Conservation (phyloP, 2,329 filamentous ascomycete genomes). For the Metarhizium rileyi region DNA sequence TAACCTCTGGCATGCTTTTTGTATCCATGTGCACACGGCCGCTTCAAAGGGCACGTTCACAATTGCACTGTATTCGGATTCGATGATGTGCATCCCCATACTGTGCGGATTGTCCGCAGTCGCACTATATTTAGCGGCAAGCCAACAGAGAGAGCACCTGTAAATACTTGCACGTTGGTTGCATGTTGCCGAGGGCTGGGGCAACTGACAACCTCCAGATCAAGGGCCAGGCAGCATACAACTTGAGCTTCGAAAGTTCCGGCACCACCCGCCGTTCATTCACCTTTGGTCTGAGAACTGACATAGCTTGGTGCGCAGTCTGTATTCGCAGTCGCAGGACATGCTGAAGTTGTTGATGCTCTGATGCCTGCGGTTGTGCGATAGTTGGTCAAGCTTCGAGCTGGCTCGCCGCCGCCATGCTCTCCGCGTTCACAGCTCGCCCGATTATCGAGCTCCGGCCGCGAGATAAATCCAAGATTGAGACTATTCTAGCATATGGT, state of each 20-base stretch:
- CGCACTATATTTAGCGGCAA: not conserved
- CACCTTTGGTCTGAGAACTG: not conserved
- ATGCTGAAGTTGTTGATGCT: not conserved
- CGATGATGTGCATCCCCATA: not conserved
- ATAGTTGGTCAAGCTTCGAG: constrained; percentile 26
- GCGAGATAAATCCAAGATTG: constrained; percentile 94
- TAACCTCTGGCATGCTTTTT: too few species aligned
- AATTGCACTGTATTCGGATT: not conserved
- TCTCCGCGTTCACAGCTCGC: constrained; percentile 93
- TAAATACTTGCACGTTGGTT: constrained; percentile 19
- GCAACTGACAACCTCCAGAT: not conserved
- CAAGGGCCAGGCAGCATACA: not conserved
- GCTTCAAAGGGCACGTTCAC: too few species aligned
- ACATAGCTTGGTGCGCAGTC: not conserved
- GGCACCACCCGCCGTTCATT: not conserved
- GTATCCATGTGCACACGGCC: too few species aligned
- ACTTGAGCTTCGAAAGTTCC: not conserved
- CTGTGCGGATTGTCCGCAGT: not conserved
- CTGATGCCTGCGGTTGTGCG: constrained; percentile 21
- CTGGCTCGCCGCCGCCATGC: constrained; percentile 54
- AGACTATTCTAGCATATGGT: constrained; percentile 89
- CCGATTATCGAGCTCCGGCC: constrained; percentile 94
- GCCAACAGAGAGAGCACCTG: not conserved
- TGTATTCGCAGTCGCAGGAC: not conserved
- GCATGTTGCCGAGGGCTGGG: constrained; percentile 8